A percentile compares a stretch with the other conserved stretches of the same genome.
phyloP scores from a whole-genome alignment of 257 asterid species.

The Ilex aquifolium region DNA sequence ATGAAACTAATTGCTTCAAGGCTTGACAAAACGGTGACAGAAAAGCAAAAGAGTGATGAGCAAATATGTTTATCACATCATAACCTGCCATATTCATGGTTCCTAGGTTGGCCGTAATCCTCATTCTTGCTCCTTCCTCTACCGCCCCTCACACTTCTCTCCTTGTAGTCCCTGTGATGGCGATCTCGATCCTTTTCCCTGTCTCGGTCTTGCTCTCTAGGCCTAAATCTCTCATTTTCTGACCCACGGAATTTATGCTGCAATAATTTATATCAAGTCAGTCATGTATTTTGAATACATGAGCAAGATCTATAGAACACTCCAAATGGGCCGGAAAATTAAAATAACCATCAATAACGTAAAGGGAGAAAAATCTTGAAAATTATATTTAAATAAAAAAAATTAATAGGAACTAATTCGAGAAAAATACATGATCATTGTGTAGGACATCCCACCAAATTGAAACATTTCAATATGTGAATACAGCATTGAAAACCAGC shows the following conservation, averaged over 20 bases:
- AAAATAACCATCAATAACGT: no score
- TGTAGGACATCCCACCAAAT: no score
- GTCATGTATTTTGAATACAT: constrained; percentile 7
- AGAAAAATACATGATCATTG: no score
- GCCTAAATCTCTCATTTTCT: constrained; percentile 26
- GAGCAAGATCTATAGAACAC: constrained; percentile 2
- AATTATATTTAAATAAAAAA: no score
- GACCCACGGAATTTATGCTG: constrained; percentile 32
- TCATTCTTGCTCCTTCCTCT: constrained; percentile 41
- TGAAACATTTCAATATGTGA: no score
- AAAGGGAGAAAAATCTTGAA: no score
- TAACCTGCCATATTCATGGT: constrained; percentile 47
- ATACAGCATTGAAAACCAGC: no score
- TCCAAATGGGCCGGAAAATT: constrained; percentile 2
- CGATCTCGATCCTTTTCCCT: constrained; percentile 16
- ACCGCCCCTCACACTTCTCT: constrained; percentile 21
- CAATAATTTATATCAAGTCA: constrained; percentile 6
- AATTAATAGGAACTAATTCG: no score
- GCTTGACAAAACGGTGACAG: background rate
- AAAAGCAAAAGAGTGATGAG: background rate
- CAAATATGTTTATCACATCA: constrained; percentile 8
- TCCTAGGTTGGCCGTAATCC: constrained; percentile 34
- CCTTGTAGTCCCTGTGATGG: constrained; percentile 19
- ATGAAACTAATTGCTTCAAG: constrained; percentile 10
- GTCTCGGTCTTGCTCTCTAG: constrained; percentile 22